Evolutionary conservation across 2,329 filamentous ascomycete species (phyloP), one percentile per base, ranked within the genome.

Genomic region (Fusarium bactridioides): DNA sequence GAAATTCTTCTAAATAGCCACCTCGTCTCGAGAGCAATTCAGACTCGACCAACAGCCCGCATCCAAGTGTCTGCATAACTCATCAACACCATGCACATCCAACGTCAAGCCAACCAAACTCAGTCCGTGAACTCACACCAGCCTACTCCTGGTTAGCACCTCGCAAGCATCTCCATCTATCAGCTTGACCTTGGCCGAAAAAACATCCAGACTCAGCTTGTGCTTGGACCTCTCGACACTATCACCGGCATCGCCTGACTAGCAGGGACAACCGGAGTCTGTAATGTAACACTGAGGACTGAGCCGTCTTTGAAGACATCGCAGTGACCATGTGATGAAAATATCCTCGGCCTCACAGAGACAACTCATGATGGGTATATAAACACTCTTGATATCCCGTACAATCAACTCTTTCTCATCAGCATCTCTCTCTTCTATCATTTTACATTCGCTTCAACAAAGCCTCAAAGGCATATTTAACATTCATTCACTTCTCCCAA

Each of bases 381-480:
- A 73, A 74, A 47, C 65, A 21, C 31, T 37, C 44, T 61, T 27
- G 41, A 38, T 48, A 33, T 41, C 59, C 70, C 56, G 48, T 53
- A 59, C 64, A 57, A 29, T 54, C 56, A 61, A 37, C 47, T 25
- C 13, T 43, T 63, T 66, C 47, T 67, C 66, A 70, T 63, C 51
- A 62, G 41, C 53, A 55, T 69, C 56, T 64, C 37, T 50, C 21
- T 56, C 45, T 51, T 47, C 60, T 61, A 37, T 70, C 51, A 51
- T 61, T 54, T 73, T 76, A 67, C 56, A 63, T 69, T 75, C 73
- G 58, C 68, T 69, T 61, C 56, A 56, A 59, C 61, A 59, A 59
- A 58, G 63, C 57, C 64, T 61, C 23, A 48, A 41, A 35, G 59
- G 45, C 67, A 33, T 50, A 53, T 60, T 67, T 47, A 44, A 51